Percentiles rank a stretch among this genome's conserved stretches.
Evolutionary conservation across 1,139 yeast species (phyloP).

Genomic region (Saccharomyces hybrid): DNA sequence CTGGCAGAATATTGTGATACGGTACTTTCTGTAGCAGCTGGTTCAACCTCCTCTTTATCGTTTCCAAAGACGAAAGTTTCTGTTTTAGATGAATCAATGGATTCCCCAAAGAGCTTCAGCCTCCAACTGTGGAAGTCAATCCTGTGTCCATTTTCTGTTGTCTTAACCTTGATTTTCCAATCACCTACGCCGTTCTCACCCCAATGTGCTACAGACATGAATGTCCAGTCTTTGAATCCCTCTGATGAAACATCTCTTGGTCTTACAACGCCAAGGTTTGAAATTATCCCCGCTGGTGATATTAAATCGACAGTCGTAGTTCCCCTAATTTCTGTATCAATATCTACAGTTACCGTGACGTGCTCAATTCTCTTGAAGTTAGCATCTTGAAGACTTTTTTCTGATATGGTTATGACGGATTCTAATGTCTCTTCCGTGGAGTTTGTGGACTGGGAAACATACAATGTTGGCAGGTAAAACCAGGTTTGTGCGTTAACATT

Average conservation of each 20-base stretch:
- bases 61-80: conserved; percentile 39
- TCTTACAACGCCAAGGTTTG: conserved; percentile 72
- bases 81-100: conserved; percentile 56
- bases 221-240: conserved; percentile 82
- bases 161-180: conserved; percentile 68
- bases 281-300: conserved; percentile 70
- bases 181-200: conserved; percentile 79
- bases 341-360: conserved; percentile 71
- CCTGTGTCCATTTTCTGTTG: conserved; percentile 35
- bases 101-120: conserved; percentile 75
- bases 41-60: conserved; percentile 32
- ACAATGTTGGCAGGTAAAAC: conserved; percentile 42
- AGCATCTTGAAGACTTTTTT: conserved; percentile 43
- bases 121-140: conserved; percentile 66
- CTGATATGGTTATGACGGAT: conserved; percentile 43
- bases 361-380: conserved; percentile 78
- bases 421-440: conserved; percentile 30
- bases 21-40: conserved; percentile 3
- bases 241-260: conserved; percentile 44
- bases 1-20: conserved; percentile 1
- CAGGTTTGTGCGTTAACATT: conserved; percentile 89
- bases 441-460: conserved; percentile 21
- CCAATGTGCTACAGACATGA: conserved; percentile 99
- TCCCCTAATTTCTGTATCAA: conserved; percentile 63
- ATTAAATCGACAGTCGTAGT: conserved; percentile 53